Percentiles rank a stretch among this genome's conserved stretches.
Evolutionary conservation across 345 rosid species (phyloP).

Genomic region (Gossypium arboreum): DNA sequence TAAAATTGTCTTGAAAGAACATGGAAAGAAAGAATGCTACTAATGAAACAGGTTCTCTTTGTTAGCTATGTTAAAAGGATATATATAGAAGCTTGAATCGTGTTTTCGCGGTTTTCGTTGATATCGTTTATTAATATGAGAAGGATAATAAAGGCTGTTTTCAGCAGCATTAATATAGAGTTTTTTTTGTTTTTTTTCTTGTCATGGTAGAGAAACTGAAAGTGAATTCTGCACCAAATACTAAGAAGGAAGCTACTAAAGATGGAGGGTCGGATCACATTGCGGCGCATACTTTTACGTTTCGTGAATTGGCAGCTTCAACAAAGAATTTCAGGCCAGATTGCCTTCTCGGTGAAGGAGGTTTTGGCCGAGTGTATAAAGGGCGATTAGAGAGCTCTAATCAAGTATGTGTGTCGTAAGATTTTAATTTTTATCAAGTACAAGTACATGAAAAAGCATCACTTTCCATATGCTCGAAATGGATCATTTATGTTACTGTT

Average conservation of each 20-base stretch:
- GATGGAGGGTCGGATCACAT: slow-evolving; percentile 51
- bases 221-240: slow-evolving; percentile 25
- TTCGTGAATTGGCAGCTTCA: slow-evolving; percentile 63
- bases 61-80: background rate
- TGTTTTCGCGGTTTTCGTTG: background rate
- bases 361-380: slow-evolving; percentile 68
- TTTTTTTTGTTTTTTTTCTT: slow-evolving; percentile 13
- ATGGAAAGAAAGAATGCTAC: background rate
- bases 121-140: background rate
- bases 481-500: no score
- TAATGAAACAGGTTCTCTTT: background rate
- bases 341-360: slow-evolving; percentile 69
- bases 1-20: background rate
- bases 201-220: slow-evolving; percentile 37
- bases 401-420: slow-evolving; percentile 37
- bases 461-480: no score
- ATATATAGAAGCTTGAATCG: background rate
- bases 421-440: background rate
- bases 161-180: background rate
- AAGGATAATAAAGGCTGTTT: background rate
- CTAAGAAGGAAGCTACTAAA: slow-evolving; percentile 35
- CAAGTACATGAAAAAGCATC: no score
- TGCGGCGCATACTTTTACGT: slow-evolving; percentile 59
- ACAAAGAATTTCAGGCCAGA: slow-evolving; percentile 66
- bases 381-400: slow-evolving; percentile 56